Percentiles rank a stretch among this genome's conserved stretches.
These are phyloP conservation scores for Corylus heterophylla DNA, from an alignment of 306 rosid genomes.

Conservation along the genomic window DNA sequence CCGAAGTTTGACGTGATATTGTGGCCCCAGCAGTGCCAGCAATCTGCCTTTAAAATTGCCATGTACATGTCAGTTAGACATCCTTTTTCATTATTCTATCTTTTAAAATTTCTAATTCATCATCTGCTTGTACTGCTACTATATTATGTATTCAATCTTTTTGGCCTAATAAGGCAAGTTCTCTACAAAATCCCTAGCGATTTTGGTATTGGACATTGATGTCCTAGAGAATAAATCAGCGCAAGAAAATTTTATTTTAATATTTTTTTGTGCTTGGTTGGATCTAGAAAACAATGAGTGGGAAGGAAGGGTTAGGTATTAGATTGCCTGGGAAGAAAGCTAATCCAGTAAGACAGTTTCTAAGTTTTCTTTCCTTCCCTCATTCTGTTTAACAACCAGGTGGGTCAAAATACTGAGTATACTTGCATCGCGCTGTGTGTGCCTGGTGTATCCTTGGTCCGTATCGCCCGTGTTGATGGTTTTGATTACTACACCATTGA, in stretches of 20 bases:
- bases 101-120: not conserved
- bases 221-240: not conserved
- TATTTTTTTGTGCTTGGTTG: not conserved
- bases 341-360: too few species aligned
- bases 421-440: not conserved
- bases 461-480: not conserved
- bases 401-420: not conserved
- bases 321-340: not conserved
- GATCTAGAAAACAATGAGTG: not conserved
- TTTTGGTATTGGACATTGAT: not conserved
- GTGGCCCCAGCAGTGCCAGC: conserved; percentile 36
- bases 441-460: not conserved
- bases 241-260: not conserved
- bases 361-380: not conserved
- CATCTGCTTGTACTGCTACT: not conserved
- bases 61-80: conserved; percentile 52
- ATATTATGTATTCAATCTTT: not conserved
- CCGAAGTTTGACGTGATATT: conserved; percentile 14
- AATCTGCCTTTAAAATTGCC: conserved; percentile 40
- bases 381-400: not conserved
- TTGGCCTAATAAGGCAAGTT: not conserved
- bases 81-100: conserved; percentile 16
- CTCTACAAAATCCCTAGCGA: not conserved
- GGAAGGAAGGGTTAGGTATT: not conserved
- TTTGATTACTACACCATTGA: not conserved